phyloP scores from a whole-genome alignment of 176 grass and related monocot species.

The Neostapfia colusana region DNA sequence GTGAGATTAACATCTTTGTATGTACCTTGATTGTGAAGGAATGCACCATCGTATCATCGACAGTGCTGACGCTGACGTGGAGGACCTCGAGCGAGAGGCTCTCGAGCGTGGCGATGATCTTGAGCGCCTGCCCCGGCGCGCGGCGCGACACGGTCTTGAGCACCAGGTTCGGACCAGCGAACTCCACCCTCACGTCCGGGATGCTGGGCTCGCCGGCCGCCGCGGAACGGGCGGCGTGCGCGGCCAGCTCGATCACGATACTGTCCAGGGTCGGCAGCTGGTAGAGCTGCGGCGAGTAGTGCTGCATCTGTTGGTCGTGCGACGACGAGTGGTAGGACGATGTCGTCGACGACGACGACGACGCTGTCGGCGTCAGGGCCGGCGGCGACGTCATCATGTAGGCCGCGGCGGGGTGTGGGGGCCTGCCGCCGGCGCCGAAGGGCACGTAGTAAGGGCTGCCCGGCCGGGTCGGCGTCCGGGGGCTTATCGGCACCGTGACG shows the following conservation, averaged over 20 bases:
- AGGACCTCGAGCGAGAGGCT: slow-evolving; percentile 74
- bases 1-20: too few species aligned
- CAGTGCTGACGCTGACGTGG: slow-evolving; percentile 62
- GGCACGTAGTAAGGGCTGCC: slow-evolving; percentile 71
- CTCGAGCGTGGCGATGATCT: slow-evolving; percentile 73
- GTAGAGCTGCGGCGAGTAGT: slow-evolving; percentile 15
- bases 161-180: slow-evolving; percentile 65
- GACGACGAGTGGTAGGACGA: slow-evolving; percentile 1
- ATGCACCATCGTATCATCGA: slow-evolving; percentile 75
- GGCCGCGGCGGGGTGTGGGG: slow-evolving; percentile 3
- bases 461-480: slow-evolving; percentile 58
- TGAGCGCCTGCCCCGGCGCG: slow-evolving; percentile 58
- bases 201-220: not conserved
- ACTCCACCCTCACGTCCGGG: slow-evolving; percentile 78
- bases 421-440: not conserved
- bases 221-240: slow-evolving; percentile 17
- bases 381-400: slow-evolving; percentile 38
- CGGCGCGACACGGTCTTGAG: slow-evolving; percentile 65
- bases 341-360: slow-evolving; percentile 13
- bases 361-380: slow-evolving; percentile 24
- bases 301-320: slow-evolving; percentile 2
- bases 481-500: slow-evolving; percentile 55
- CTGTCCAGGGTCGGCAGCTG: slow-evolving; percentile 45
- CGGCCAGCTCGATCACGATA: slow-evolving; percentile 45
- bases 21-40: slow-evolving; percentile 94